Percentiles rank a stretch among this genome's conserved stretches.
phyloP scores from a whole-genome alignment of 148 eudicot species.

The Linanthus parryae region DNA sequence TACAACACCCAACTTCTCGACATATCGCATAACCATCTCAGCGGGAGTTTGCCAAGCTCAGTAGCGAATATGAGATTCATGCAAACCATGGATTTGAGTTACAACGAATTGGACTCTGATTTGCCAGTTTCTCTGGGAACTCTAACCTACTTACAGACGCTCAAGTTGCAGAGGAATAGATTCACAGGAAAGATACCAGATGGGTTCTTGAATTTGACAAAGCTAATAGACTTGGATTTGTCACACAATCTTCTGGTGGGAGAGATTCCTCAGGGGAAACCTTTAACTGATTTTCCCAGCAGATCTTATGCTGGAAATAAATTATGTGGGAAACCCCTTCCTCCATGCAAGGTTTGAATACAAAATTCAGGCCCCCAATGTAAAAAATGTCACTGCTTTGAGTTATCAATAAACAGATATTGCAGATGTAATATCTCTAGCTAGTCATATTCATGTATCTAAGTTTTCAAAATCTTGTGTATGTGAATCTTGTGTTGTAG shows the following conservation, averaged over 20 bases:
- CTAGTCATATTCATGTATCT: no score
- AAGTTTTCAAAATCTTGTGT: no score
- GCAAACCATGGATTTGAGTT: slow-evolving; percentile 45
- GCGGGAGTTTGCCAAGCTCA: slow-evolving; percentile 27
- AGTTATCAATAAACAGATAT: no score
- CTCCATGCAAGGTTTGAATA: slow-evolving; percentile 33
- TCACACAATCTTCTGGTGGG: slow-evolving; percentile 46
- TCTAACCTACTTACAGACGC: slow-evolving; percentile 14
- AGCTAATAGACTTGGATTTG: slow-evolving; percentile 37
- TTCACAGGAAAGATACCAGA: slow-evolving; percentile 43
- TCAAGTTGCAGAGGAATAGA: slow-evolving; percentile 36
- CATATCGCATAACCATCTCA: slow-evolving; percentile 28
- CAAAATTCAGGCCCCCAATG: not conserved
- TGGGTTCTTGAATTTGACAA: slow-evolving; percentile 30
- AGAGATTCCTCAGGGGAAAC: slow-evolving; percentile 41
- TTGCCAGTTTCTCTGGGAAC: slow-evolving; percentile 33
- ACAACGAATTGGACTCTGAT: slow-evolving; percentile 25
- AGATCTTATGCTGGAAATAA: slow-evolving; percentile 42
- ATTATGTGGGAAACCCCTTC: slow-evolving; percentile 49
- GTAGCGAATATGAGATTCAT: slow-evolving; percentile 25
- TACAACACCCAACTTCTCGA: slow-evolving; percentile 23
- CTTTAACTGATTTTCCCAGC: slow-evolving; percentile 39
- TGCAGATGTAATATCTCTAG: no score
- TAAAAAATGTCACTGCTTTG: not conserved
- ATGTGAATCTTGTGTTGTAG: no score